These are phyloP conservation scores for Pythium dissotocum DNA, from an alignment of 352 stramenopile genomes.

Conservation along the genomic window DNA sequence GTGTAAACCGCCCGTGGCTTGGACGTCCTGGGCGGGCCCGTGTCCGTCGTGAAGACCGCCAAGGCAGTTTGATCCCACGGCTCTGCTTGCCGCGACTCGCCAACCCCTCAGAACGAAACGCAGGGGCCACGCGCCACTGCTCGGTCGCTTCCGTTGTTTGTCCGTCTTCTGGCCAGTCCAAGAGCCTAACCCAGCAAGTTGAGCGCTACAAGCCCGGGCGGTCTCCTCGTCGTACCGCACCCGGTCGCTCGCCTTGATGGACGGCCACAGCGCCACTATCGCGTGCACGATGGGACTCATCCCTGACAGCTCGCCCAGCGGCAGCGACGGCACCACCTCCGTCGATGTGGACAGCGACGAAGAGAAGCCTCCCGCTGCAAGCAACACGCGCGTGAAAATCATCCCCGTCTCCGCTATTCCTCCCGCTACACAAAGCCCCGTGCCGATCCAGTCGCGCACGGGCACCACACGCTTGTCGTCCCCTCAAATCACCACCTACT, in stretches of 20 bases:
- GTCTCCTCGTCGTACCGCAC: background rate
- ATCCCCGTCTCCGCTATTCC: constrained; percentile 23
- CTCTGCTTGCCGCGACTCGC: background rate
- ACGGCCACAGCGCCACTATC: background rate
- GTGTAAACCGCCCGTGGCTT: background rate
- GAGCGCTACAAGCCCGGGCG: background rate
- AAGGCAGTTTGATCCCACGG: background rate
- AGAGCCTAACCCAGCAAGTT: background rate
- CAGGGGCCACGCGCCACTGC: constrained; percentile 1
- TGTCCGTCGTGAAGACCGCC: background rate
- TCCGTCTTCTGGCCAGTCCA: background rate
- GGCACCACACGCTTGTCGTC: constrained; percentile 12
- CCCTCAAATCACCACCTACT: constrained; percentile 7
- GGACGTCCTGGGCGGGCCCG: background rate
- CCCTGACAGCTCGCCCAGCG: background rate
- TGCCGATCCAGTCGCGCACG: background rate
- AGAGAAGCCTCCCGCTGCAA: constrained; percentile 1
- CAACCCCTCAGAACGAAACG: background rate
- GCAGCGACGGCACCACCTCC: background rate
- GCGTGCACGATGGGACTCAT: background rate
- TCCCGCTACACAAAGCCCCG: background rate
- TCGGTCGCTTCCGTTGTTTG: background rate
- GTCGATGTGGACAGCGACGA: constrained; percentile 16
- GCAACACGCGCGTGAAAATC: constrained; percentile 28
- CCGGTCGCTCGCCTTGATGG: background rate